Evolutionary conservation across 768 basidiomycete genomes (phyloP).

Genomic region (Kwoniella newhampshirensis): DNA sequence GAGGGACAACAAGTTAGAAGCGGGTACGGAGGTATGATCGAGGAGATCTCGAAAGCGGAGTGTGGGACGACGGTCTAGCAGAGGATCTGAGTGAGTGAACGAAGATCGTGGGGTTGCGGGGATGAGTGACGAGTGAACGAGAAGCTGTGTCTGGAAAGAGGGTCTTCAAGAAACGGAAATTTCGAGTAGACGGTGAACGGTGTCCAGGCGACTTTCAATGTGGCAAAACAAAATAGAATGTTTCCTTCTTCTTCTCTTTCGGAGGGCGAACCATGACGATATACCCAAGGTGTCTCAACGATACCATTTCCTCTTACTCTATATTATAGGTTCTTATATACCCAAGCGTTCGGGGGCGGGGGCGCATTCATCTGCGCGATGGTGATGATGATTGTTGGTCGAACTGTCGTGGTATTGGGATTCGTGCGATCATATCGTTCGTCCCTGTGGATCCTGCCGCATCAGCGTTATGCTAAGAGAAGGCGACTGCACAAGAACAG

Average conservation of each 20-base stretch:
- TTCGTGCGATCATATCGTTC: no score
- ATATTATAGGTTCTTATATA: conserved; percentile 3
- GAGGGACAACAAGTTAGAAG: not conserved
- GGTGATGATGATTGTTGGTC: no score
- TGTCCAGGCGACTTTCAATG: no score
- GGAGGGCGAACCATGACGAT: not conserved
- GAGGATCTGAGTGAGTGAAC: no score
- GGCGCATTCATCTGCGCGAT: conserved; percentile 13
- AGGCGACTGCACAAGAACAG: no score
- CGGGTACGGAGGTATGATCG: not conserved
- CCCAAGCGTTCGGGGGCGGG: not conserved
- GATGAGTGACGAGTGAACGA: not conserved
- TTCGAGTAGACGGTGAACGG: no score
- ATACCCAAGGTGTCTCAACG: conserved; percentile 19
- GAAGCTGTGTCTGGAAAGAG: not conserved
- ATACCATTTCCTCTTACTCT: conserved; percentile 11
- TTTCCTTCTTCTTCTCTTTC: not conserved
- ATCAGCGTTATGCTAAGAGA: no score
- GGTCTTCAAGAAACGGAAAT: not conserved
- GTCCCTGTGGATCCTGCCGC: no score
- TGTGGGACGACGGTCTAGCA: no score
- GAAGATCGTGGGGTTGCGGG: not conserved
- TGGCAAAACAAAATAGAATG: not conserved
- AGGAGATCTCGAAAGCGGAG: no score
- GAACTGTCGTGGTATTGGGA: no score